A percentile compares a stretch with the other conserved stretches of the same genome.
Evolutionary conservation across 768 basidiomycete species (phyloP).

Genomic region (Boletus reticulatus): DNA sequence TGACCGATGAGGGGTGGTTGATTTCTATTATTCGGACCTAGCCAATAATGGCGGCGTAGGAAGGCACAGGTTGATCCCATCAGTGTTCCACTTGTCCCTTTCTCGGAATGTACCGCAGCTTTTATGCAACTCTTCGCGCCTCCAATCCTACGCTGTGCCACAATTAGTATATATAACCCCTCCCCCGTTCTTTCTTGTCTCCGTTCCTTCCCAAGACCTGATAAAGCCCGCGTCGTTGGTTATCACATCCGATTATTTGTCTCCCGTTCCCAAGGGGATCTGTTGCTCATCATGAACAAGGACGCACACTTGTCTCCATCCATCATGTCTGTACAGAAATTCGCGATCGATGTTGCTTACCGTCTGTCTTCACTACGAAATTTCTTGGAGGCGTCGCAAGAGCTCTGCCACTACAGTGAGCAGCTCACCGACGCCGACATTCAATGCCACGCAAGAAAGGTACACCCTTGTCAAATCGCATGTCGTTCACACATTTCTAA

Average conservation of each 20-base stretch:
- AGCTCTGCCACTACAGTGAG: constrained; percentile 20
- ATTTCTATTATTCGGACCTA: neutral
- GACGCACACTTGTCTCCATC: constrained; percentile 10
- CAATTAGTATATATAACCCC: constrained; percentile 27
- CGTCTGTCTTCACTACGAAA: constrained; percentile 29
- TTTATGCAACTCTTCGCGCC: constrained; percentile 22
- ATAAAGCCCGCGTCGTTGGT: neutral
- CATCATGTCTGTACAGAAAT: constrained; percentile 21
- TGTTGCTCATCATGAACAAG: constrained; percentile 14
- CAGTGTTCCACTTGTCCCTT: constrained; percentile 11
- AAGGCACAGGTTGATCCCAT: constrained; percentile 15
- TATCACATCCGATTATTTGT: constrained; percentile 12
- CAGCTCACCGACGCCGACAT: constrained; percentile 20
- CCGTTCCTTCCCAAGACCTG: constrained; percentile 7
- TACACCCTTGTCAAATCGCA: neutral
- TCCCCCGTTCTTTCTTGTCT: constrained; percentile 9
- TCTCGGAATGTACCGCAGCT: constrained; percentile 35
- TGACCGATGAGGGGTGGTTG: neutral
- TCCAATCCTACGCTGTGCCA: constrained; percentile 25
- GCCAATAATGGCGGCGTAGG: constrained; percentile 10
- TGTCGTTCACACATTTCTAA: constrained; percentile 2
- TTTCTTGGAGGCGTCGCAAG: constrained; percentile 30
- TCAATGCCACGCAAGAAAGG: constrained; percentile 28
- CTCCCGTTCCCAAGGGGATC: constrained; percentile 17
- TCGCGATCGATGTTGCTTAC: constrained; percentile 28